phyloP scores from a whole-genome alignment of 2,329 filamentous ascomycete species.

The Alternaria rosae region DNA sequence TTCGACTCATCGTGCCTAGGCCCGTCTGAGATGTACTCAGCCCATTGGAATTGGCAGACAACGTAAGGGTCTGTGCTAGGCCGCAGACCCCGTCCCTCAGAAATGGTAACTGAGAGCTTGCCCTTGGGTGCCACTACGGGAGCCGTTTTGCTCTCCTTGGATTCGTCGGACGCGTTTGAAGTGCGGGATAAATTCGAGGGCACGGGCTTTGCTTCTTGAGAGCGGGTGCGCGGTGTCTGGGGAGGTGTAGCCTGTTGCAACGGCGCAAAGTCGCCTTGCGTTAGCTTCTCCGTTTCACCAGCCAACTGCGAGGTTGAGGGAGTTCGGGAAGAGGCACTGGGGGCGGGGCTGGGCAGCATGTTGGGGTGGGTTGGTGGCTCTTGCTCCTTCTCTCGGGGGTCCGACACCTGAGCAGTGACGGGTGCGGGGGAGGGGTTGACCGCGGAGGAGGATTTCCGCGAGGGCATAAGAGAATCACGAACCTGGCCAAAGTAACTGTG shows the following conservation, averaged over 20 bases:
- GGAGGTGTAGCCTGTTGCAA: constrained; percentile 85
- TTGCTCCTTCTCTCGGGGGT: constrained; percentile 36
- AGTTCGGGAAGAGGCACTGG: constrained; percentile 57
- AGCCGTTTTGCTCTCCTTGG: constrained; percentile 52
- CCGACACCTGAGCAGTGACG: constrained; percentile 31
- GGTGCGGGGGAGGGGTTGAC: constrained; percentile 49
- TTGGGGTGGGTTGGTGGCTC: constrained; percentile 53
- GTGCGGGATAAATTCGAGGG: constrained; percentile 61
- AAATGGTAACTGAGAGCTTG: constrained; percentile 87
- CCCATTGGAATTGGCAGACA: constrained; percentile 95
- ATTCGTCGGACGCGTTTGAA: constrained; percentile 53
- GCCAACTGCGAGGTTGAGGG: constrained; percentile 67
- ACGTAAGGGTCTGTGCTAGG: constrained; percentile 91
- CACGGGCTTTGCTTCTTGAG: constrained; percentile 63
- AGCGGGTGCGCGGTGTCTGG: constrained; percentile 87
- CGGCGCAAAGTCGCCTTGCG: constrained; percentile 71
- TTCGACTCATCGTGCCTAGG: constrained; percentile 68
- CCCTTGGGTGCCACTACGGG: constrained; percentile 79
- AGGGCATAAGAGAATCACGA: constrained; percentile 72
- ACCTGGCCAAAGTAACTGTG: constrained; percentile 98
- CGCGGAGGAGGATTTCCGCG: constrained; percentile 49
- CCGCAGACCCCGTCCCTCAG: constrained; percentile 81
- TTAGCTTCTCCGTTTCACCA: constrained; percentile 85
- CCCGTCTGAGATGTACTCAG: constrained; percentile 92
- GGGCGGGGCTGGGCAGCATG: constrained; percentile 60